A percentile compares a stretch with the other conserved stretches of the same genome.
Conservation (phyloP, 1,284 basidiomycete species). For the Ustilago nuda region DNA sequence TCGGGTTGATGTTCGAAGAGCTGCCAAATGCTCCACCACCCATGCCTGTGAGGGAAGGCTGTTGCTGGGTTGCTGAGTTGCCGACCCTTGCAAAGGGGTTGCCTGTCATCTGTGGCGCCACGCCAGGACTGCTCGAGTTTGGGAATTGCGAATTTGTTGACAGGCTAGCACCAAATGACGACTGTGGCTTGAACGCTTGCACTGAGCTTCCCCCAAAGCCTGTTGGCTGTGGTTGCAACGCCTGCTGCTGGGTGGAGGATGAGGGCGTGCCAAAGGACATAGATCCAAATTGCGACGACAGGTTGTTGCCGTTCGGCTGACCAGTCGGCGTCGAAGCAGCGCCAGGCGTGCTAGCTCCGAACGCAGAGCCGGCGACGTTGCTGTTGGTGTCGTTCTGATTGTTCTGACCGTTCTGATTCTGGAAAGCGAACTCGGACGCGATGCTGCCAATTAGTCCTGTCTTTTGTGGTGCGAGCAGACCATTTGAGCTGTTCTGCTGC, state of each 20-base stretch:
- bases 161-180: conserved; percentile 53
- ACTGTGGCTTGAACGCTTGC: conserved; percentile 56
- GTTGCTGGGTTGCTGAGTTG: conserved; percentile 17
- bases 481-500: conserved; percentile 22
- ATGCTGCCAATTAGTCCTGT: conserved; percentile 69
- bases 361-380: conserved; percentile 7
- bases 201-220: conserved; percentile 54
- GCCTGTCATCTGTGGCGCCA: conserved; percentile 48
- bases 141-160: conserved; percentile 32
- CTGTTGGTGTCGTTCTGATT: conserved; percentile 9
- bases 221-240: conserved; percentile 55
- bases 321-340: conserved; percentile 14
- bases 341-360: conserved; percentile 15
- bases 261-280: conserved; percentile 38
- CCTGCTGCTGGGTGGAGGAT: conserved; percentile 14
- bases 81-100: conserved; percentile 53
- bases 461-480: conserved; percentile 58
- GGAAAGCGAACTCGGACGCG: conserved; percentile 69
- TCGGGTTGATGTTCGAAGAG: conserved; percentile 7
- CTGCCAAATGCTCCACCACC: background rate
- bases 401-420: conserved; percentile 18
- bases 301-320: conserved; percentile 11
- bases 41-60: conserved; percentile 17
- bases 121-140: background rate
- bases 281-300: conserved; percentile 35